Base-by-base conservation (phyloP, 805 yeast genomes). In the Nakazawaea populi region DNA sequence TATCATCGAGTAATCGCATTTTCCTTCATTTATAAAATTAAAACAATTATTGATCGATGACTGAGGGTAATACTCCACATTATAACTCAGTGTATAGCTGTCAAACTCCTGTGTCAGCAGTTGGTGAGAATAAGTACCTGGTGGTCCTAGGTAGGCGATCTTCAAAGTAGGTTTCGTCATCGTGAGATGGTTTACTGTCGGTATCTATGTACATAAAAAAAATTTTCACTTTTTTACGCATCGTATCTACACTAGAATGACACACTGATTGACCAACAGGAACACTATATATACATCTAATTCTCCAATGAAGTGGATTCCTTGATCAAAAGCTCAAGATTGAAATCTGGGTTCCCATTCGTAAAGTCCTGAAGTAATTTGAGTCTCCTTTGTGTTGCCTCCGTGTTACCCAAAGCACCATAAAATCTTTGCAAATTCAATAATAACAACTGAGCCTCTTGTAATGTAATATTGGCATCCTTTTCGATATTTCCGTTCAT, bases 121-220 rank as follows among this genome's bases (percentile, higher is more conserved):
- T 78, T 90, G 96, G 59, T 92, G 96, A 2, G 98, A 87, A 66
- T 89, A 94, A 0, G 97, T 92, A 1, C 97, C 97, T 47, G 72
- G 73, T 0, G 99, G 99, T 0, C 98, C 99, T 47, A 92, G 68
- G 60, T 80, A 92, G 3, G 88, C 89, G 4, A 87, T 83, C 57
- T 71, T 80, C 27, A 70, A 55, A 5, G 46, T 48, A 14, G 48
- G 46, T 18, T 12, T 28, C n/a, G 24, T 28, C 46, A 43, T 43
- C 18, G 36, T 18, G 24, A 18, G 24, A 18, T 18, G 24, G 24
- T 18, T 18, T 18, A 18, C 24, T 18, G 24, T 18, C 24, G 24
- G 24, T 18, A 18, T 18, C 24, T 32, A 11, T 32, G 3, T 32
- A 32, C 35, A 32, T 32, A 45, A 45, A 44, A 46, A 48, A 49